Base-by-base conservation (phyloP, 176 grass and related monocot species). In the Oryza rufipogon region DNA sequence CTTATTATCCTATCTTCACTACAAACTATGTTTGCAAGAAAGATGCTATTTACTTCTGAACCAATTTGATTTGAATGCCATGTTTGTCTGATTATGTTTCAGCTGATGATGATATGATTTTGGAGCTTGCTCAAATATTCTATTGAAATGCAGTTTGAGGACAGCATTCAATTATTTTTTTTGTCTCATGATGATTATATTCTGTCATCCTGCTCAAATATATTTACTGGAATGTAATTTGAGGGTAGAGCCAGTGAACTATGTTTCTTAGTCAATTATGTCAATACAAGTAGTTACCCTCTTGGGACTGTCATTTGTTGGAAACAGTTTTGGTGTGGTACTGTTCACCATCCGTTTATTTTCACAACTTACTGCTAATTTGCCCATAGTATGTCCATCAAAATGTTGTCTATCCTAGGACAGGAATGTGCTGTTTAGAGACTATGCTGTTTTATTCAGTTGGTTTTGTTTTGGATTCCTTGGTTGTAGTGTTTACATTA, bases 21-120 rank as follows among this genome's bases (percentile, higher is more conserved):
- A 32, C 54, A 69, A 60, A 12, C 36, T 66, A 83, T 46, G 74
- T 26, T 64, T 73, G 74, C 73, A 42, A 66, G 68, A 73, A 78
- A 73, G 6, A 64, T 20, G 22, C 22, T 49, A 68, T 28, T 11
- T 58, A 45, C 20, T 44, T 11, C 13, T 84, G 14, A 44, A 77
- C 47, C 46, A 65, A 68, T 58, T 58, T 6, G 49, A 54, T 83
- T 20, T 44, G 67, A 77, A 68, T 65, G 10, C 64, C 80, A 20
- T 49, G 9, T 77, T 80, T 1, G 2, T 51, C 15, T 82, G 65
- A 68, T 66, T 66, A 64, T 78, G 16, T 77, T 56, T 83, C 52
- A 72, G 20, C 19, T 54, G 54, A 30, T 51, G 23, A 70, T 70
- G 39, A 72, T 66, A 78, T 65, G 30, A 56, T 70, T 9, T 39